Evolutionary conservation across 2,329 filamentous ascomycete genomes (phyloP).

Genomic region (Reticulascus tulasneorum): DNA sequence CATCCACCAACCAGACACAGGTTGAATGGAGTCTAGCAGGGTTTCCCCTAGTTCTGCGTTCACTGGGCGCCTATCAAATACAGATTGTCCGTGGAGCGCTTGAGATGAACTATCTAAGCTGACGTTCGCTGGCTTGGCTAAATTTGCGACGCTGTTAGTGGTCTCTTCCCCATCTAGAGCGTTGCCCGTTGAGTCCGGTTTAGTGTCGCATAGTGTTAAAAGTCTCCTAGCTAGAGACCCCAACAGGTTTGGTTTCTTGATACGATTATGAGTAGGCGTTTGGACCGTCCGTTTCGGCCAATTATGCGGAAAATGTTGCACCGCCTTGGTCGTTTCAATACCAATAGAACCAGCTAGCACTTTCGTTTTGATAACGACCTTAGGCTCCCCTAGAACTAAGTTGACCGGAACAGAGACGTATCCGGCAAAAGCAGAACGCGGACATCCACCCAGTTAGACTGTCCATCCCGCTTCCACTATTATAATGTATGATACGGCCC

Average conservation of each 20-base stretch:
- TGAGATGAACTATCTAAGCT: not conserved
- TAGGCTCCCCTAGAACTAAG: not conserved
- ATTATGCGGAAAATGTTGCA: too few species aligned
- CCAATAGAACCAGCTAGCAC: not conserved
- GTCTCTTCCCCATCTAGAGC: too few species aligned
- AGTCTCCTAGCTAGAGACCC: rapidly evolving
- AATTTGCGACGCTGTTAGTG: not conserved
- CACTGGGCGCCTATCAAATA: too few species aligned
- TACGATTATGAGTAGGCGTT: too few species aligned
- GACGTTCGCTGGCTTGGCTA: rapidly evolving
- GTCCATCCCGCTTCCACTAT: not conserved
- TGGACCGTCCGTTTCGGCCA: too few species aligned
- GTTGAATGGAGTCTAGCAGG: too few species aligned
- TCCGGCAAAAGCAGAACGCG: constrained; percentile 1
- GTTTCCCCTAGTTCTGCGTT: too few species aligned
- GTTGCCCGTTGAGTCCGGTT: too few species aligned
- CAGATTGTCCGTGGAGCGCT: too few species aligned
- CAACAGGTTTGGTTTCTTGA: too few species aligned
- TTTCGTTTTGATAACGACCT: not conserved
- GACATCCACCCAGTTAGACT: not conserved
- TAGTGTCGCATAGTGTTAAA: too few species aligned
- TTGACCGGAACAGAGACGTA: not conserved
- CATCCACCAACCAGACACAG: constrained; percentile 1
- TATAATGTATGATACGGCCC: constrained; percentile 16
- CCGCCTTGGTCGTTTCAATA: not conserved